Evolutionary conservation across 768 basidiomycete genomes (phyloP).

Genomic region (Xerocomus spinulosus): DNA sequence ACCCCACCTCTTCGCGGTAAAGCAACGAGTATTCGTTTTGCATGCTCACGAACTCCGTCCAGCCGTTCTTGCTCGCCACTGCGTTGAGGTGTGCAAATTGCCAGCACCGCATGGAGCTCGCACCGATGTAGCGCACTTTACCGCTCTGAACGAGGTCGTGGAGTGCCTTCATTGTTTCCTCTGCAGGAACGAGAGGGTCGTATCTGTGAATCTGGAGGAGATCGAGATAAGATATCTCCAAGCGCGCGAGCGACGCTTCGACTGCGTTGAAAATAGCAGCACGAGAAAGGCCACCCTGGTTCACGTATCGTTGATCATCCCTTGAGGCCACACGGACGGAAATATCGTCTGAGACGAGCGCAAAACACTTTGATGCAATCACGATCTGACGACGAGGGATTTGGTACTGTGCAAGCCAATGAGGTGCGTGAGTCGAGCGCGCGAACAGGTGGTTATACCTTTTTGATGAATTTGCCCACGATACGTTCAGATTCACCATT

Average conservation of each 20-base stretch:
- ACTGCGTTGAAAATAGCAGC: slow-evolving; percentile 37
- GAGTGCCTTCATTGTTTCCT: slow-evolving; percentile 49
- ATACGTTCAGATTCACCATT: slow-evolving; percentile 36
- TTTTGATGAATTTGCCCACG: slow-evolving; percentile 35
- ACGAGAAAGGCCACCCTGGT: slow-evolving; percentile 34
- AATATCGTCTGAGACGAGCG: slow-evolving; percentile 10
- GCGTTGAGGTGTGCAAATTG: slow-evolving; percentile 43
- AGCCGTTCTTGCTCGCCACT: slow-evolving; percentile 40
- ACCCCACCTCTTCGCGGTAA: slow-evolving; percentile 49
- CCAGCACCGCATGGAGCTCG: slow-evolving; percentile 45
- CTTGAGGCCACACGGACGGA: background rate
- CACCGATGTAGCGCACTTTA: slow-evolving; percentile 49
- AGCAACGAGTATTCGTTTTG: slow-evolving; percentile 51
- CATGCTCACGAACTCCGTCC: slow-evolving; percentile 55
- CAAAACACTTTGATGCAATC: slow-evolving; percentile 28
- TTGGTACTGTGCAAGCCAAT: slow-evolving; percentile 27
- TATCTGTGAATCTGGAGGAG: slow-evolving; percentile 44
- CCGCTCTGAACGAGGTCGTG: slow-evolving; percentile 46
- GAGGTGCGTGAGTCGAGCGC: background rate
- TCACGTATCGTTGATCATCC: slow-evolving; percentile 20
- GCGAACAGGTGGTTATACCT: slow-evolving; percentile 3
- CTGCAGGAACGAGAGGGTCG: slow-evolving; percentile 33
- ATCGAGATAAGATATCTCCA: slow-evolving; percentile 36
- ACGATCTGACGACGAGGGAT: slow-evolving; percentile 33
- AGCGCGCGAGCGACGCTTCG: slow-evolving; percentile 34